Conservation (phyloP, 1,284 basidiomycete species). For the Polyporus tsugae region DNA sequence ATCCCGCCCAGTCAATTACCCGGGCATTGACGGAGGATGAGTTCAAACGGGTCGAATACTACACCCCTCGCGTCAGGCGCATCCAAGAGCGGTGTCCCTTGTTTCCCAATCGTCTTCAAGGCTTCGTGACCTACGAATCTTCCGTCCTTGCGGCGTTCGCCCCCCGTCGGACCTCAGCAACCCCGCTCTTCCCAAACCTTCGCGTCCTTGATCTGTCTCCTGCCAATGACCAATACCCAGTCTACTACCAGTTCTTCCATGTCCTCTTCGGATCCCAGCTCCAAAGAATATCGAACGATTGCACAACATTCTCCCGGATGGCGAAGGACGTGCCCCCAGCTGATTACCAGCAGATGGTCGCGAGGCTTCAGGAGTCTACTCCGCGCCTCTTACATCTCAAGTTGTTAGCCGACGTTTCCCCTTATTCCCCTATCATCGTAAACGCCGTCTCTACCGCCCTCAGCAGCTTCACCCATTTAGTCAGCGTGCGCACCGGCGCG, state of each 20-base stretch:
- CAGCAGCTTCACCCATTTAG: neutral
- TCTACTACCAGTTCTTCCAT: neutral
- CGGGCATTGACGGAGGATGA: neutral
- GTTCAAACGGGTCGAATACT: neutral
- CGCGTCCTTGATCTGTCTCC: neutral
- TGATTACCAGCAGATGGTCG: conserved; percentile 1
- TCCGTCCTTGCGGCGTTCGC: neutral
- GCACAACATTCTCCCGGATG: neutral
- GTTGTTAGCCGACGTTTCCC: neutral
- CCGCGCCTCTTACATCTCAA: neutral
- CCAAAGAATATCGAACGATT: neutral
- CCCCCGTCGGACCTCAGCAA: neutral
- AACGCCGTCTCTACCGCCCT: neutral
- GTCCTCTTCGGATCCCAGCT: neutral
- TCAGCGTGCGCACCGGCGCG: neutral
- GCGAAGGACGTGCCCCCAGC: neutral
- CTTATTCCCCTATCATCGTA: neutral
- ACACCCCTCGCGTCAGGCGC: conserved; percentile 1
- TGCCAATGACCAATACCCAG: neutral
- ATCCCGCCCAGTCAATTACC: neutral
- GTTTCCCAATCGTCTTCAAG: neutral
- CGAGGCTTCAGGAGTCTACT: neutral
- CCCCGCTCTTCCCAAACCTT: neutral
- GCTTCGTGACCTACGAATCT: neutral
- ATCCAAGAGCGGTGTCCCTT: neutral